phyloP scores from a whole-genome alignment of 192 early-diverging fungal species.

The Mortierella antarctica region DNA sequence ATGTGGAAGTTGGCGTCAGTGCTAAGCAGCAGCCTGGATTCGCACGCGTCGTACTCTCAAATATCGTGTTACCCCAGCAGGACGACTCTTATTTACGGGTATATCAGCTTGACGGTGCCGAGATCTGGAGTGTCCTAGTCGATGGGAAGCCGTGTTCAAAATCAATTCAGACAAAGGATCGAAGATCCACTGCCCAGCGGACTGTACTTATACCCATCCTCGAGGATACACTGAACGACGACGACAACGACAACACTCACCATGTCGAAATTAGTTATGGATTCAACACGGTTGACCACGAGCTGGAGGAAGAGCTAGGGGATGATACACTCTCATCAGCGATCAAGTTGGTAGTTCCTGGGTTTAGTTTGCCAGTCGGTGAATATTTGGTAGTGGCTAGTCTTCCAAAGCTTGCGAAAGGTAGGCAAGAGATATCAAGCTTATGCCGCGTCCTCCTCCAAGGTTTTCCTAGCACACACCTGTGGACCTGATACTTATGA shows the following conservation, averaged over 20 bases:
- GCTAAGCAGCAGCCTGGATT: slow-evolving; percentile 43
- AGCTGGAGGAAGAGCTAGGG: slow-evolving; percentile 8
- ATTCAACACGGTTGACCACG: slow-evolving; percentile 30
- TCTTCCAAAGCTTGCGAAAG: slow-evolving; percentile 23
- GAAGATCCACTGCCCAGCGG: slow-evolving; percentile 9
- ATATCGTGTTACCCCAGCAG: slow-evolving; percentile 32
- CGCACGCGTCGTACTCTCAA: slow-evolving; percentile 20
- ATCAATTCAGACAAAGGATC: slow-evolving; percentile 27
- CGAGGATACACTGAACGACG: not conserved
- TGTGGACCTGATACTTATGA: not conserved
- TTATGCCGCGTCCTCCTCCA: not conserved
- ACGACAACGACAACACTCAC: slow-evolving; percentile 19
- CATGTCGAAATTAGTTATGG: slow-evolving; percentile 48
- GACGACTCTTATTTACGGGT: slow-evolving; percentile 39
- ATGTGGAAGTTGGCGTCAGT: slow-evolving; percentile 32
- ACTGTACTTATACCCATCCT: slow-evolving; percentile 42
- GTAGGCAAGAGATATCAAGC: slow-evolving; percentile 2
- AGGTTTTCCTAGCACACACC: not conserved
- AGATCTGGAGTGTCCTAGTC: slow-evolving; percentile 45
- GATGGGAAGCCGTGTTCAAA: slow-evolving; percentile 40
- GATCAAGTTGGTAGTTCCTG: slow-evolving; percentile 38
- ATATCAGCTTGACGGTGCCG: slow-evolving; percentile 40
- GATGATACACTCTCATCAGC: not conserved
- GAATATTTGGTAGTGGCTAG: slow-evolving; percentile 43
- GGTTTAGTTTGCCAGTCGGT: slow-evolving; percentile 41